Evolutionary conservation across 2,329 filamentous ascomycete genomes (phyloP).

Genomic region (Bisporella sp.): DNA sequence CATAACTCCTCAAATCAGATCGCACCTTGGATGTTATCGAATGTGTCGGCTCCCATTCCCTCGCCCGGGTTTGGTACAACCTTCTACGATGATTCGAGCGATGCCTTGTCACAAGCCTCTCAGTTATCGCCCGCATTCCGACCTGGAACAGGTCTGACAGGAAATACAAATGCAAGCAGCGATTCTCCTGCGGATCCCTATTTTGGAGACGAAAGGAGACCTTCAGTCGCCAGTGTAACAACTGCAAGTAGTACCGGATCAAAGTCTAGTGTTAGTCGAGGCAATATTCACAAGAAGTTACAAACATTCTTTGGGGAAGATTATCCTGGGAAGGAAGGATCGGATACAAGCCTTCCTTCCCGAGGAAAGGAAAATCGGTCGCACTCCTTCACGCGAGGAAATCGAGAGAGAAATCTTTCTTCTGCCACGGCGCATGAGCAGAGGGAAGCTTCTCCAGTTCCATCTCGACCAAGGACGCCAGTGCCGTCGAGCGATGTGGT

Average conservation of each 20-base stretch:
- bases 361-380: slow-evolving; percentile 50
- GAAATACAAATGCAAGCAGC: slow-evolving; percentile 39
- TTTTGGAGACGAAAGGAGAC: slow-evolving; percentile 67
- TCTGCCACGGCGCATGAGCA: slow-evolving; percentile 56
- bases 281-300: slow-evolving; percentile 70
- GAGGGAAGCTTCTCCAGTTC: slow-evolving; percentile 66
- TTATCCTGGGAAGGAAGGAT: slow-evolving; percentile 66
- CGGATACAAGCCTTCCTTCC: slow-evolving; percentile 58
- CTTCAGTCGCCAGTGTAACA: slow-evolving; percentile 81
- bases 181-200: slow-evolving; percentile 56
- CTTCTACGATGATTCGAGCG: slow-evolving; percentile 70
- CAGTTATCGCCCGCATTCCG: slow-evolving; percentile 68
- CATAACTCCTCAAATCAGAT: slow-evolving; percentile 37
- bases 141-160: slow-evolving; percentile 36
- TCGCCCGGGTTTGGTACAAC: slow-evolving; percentile 39
- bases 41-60: slow-evolving; percentile 22
- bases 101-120: slow-evolving; percentile 57
- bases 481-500: slow-evolving; percentile 88
- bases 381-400: slow-evolving; percentile 49
- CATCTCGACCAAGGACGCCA: slow-evolving; percentile 76
- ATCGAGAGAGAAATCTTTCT: slow-evolving; percentile 76
- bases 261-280: slow-evolving; percentile 61
- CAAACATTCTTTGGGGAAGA: slow-evolving; percentile 93
- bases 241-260: slow-evolving; percentile 83
- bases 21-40: slow-evolving; percentile 49